These are phyloP conservation scores for Strobilomyces confusus DNA, from an alignment of 768 basidiomycete genomes.

Conservation along the genomic window DNA sequence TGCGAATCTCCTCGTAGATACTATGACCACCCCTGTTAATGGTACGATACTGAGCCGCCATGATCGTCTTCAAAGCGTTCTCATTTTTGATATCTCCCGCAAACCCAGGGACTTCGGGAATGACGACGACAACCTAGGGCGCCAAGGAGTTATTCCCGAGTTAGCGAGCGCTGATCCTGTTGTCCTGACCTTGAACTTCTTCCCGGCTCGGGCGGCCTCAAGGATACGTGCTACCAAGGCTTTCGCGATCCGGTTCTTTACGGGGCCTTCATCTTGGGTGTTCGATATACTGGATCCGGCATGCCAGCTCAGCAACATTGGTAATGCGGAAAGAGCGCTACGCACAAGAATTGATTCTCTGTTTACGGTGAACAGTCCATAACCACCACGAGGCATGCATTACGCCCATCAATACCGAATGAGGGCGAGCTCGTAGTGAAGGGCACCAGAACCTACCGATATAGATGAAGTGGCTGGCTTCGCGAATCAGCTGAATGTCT, in stretches of 20 bases:
- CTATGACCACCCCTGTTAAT: conserved; percentile 88
- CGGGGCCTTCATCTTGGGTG: conserved; percentile 56
- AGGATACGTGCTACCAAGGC: conserved; percentile 84
- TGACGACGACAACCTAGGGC: conserved; percentile 71
- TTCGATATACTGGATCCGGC: conserved; percentile 61
- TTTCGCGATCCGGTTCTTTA: conserved; percentile 79
- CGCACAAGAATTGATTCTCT: conserved; percentile 89
- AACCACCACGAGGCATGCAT: conserved; percentile 12
- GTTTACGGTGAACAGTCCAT: conserved; percentile 2
- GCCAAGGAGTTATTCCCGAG: not conserved
- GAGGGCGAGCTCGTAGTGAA: not conserved
- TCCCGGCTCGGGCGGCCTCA: conserved; percentile 63
- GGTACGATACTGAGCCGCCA: conserved; percentile 84
- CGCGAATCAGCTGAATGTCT: conserved; percentile 78
- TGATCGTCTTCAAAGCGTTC: conserved; percentile 67
- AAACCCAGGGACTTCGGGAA: conserved; percentile 92
- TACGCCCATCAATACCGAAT: conserved; percentile 9
- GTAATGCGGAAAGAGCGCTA: not conserved
- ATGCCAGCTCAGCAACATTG: conserved; percentile 3
- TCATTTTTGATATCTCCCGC: conserved; percentile 75
- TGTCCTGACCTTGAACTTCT: conserved; percentile 68
- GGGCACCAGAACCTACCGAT: conserved; percentile 62
- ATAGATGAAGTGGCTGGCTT: conserved; percentile 87
- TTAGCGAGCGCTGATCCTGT: not conserved
- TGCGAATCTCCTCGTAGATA: conserved; percentile 79